Base-by-base conservation (phyloP, 306 rosid species). In the Fragaria ananassa region DNA sequence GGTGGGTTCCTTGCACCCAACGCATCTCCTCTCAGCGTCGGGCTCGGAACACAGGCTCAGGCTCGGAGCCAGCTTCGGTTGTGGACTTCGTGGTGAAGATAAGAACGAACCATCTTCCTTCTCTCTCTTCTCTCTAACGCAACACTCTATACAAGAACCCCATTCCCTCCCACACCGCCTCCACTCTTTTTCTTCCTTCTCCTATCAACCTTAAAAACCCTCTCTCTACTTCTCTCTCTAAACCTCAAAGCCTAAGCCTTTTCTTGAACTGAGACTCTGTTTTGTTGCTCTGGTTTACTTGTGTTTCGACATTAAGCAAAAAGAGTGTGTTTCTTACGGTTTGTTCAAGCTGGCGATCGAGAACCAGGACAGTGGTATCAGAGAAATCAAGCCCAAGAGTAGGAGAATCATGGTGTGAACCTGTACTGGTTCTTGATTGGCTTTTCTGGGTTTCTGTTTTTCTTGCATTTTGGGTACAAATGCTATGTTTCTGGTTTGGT, bases 301-400 rank as follows among this genome's bases (percentile, higher is more conserved):
- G 62, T 63, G 23, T 53, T 11, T 50, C 27, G 35, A 11, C 76
- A 21, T 49, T 76, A 5, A 50, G 46, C 29, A 41, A 7, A 2
- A 61, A 51, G 3, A 68, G 34, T 29, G 23, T 29, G 41, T 42
- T 19, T 34, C 17, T 34, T 18, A 41, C 74, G 0, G 56, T 17
- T 6, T 62, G 25, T 74, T 85, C 85, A 85, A 83, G 82, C 86
- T 95, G 99, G 99, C 99, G 78, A 89, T 95, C 80, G 97, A 95
- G 76, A 79, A 89, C 66, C 97, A 89, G 25, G 97, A 95, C 74
- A 71, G 87, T 63, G 29, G 86, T 72, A 92, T 94, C 69, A 76
- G 95, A n/a, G 97, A 95, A 84, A 92, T 95, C 89, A 89, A 95
- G 83, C 96, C 95, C 77, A 92, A 92, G 80, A 95, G 87, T 80